Percentiles rank a stretch among this genome's conserved stretches.
These are phyloP conservation scores for Alternaria infectoria DNA, from an alignment of 2,329 filamentous ascomycete species.

Conservation along the genomic window DNA sequence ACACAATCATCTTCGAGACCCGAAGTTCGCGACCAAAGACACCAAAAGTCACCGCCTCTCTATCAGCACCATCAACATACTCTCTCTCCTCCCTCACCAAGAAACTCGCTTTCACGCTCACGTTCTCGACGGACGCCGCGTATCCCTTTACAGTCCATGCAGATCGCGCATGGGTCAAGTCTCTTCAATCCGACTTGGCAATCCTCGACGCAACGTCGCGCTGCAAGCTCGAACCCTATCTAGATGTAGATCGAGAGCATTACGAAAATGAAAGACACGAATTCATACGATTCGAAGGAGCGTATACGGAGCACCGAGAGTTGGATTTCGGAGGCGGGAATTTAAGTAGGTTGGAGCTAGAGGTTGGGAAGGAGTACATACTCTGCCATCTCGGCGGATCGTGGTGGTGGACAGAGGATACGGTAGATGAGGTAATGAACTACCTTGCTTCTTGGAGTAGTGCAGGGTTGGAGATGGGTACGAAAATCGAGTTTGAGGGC, in stretches of 20 bases:
- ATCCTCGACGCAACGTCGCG: slow-evolving; percentile 7
- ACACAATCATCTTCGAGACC: slow-evolving; percentile 3
- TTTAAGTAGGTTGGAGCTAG: background rate
- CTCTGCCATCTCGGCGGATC: background rate
- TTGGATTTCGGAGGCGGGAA: background rate
- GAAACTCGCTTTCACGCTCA: slow-evolving; percentile 1
- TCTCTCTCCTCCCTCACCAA: slow-evolving; percentile 5
- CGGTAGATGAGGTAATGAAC: slow-evolving; percentile 1
- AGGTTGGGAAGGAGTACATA: slow-evolving; percentile 8
- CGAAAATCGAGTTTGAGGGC: background rate
- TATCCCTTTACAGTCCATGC: slow-evolving; percentile 8
- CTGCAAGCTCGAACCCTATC: background rate
- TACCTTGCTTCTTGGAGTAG: background rate
- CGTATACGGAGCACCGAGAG: background rate
- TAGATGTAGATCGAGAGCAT: background rate
- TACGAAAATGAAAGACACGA: background rate
- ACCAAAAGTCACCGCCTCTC: slow-evolving; percentile 9
- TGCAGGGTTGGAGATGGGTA: background rate
- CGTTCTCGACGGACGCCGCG: slow-evolving; percentile 6
- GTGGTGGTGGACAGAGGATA: slow-evolving; percentile 10
- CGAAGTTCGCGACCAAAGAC: slow-evolving; percentile 1
- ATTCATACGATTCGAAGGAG: background rate
- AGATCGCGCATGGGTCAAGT: slow-evolving; percentile 4
- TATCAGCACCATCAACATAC: slow-evolving; percentile 9
- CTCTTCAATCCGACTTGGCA: slow-evolving; percentile 3